phyloP scores from a whole-genome alignment of 805 yeast species.

The Peterozyma xylosa region DNA sequence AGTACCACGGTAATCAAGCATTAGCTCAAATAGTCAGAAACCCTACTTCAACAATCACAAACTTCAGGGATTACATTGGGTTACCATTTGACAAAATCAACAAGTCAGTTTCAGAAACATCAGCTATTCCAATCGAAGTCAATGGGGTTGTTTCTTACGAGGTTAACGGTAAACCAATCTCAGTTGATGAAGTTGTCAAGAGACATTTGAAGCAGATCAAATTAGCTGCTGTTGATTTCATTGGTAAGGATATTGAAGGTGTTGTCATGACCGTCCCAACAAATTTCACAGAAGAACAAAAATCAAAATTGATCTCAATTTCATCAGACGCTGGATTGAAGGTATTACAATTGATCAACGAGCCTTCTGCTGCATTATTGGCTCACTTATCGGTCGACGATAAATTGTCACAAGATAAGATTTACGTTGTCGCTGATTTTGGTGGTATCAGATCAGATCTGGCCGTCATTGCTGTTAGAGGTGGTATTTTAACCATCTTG shows the following conservation, averaged over 20 bases:
- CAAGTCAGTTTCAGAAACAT: constrained; percentile 50
- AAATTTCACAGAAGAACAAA: constrained; percentile 71
- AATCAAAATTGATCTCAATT: constrained; percentile 49
- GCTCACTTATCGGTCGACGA: constrained; percentile 58
- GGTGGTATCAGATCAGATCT: constrained; percentile 96
- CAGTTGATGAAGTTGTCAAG: constrained; percentile 71
- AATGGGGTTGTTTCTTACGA: constrained; percentile 65
- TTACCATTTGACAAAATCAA: constrained; percentile 64
- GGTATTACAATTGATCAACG: constrained; percentile 82
- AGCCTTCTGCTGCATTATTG: constrained; percentile 86
- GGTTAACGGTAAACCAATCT: constrained; percentile 44
- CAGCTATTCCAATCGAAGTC: constrained; percentile 61
- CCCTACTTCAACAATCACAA: constrained; percentile 76
- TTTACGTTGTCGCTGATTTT: constrained; percentile 89
- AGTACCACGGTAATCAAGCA: constrained; percentile 97
- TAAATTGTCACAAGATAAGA: constrained; percentile 52
- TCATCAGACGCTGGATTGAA: constrained; percentile 68
- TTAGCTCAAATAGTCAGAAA: constrained; percentile 87
- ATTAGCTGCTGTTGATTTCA: constrained; percentile 86
- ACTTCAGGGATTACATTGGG: constrained; percentile 92
- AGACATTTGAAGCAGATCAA: constrained; percentile 81
- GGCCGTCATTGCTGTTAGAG: constrained; percentile 87
- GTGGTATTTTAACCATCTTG: constrained; percentile 85
- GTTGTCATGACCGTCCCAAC: constrained; percentile 90
- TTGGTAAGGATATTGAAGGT: constrained; percentile 74